Evolutionary conservation across 2,329 filamentous ascomycete species (phyloP).

Genomic region (Ceratocystis albifundus): DNA sequence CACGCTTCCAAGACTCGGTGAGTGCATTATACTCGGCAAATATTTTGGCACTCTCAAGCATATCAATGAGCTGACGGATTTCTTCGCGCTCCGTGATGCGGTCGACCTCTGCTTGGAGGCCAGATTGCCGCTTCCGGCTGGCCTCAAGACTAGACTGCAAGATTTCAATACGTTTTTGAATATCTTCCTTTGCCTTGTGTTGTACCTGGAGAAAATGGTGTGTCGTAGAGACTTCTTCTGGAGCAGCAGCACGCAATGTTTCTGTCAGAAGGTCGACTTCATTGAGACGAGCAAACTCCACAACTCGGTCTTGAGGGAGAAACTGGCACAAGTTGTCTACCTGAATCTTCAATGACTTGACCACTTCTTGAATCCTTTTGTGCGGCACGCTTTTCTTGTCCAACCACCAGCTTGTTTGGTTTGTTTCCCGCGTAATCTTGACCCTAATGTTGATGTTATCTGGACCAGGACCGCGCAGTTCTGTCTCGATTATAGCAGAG

Average conservation of each 20-base stretch:
- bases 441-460: slow-evolving; percentile 64
- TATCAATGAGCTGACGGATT: slow-evolving; percentile 33
- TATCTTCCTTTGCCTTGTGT: slow-evolving; percentile 42
- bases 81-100: slow-evolving; percentile 64
- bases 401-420: slow-evolving; percentile 66
- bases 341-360: slow-evolving; percentile 69
- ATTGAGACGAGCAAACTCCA: slow-evolving; percentile 77
- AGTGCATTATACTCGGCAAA: slow-evolving; percentile 51
- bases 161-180: slow-evolving; percentile 42
- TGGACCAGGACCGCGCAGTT: slow-evolving; percentile 55
- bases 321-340: slow-evolving; percentile 98
- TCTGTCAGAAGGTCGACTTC: slow-evolving; percentile 72
- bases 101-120: slow-evolving; percentile 71
- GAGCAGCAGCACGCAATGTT: slow-evolving; percentile 79
- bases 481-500: slow-evolving; percentile 76
- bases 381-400: slow-evolving; percentile 53
- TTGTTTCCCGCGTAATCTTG: slow-evolving; percentile 69
- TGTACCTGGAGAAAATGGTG: slow-evolving; percentile 63
- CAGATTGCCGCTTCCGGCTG: slow-evolving; percentile 58
- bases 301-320: slow-evolving; percentile 86
- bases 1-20: slow-evolving; percentile 23
- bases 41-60: slow-evolving; percentile 52
- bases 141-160: slow-evolving; percentile 44
- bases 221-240: slow-evolving; percentile 65
- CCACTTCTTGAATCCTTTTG: slow-evolving; percentile 55